Conservation (phyloP, 306 rosid genomes). For the Acacia acuminata region DNA sequence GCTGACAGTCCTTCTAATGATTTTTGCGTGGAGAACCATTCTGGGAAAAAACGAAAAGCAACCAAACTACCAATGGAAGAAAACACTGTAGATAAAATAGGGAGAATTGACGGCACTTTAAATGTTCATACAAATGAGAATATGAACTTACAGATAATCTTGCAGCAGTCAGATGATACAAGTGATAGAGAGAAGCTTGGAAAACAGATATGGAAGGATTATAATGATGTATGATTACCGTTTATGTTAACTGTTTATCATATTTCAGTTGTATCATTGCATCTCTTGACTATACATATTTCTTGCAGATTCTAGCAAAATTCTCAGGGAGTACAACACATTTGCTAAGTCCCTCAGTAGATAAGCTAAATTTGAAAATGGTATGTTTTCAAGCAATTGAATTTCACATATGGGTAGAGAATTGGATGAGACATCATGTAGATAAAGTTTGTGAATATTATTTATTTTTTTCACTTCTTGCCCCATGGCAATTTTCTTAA, state of each 20-base stretch:
- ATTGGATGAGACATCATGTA: constrained; percentile 17
- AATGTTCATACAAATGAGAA: constrained; percentile 43
- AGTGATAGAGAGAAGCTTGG: constrained; percentile 45
- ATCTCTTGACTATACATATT: constrained; percentile 23
- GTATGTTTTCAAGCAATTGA: constrained; percentile 41
- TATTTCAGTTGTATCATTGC: constrained; percentile 26
- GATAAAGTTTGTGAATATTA: constrained; percentile 14
- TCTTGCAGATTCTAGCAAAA: constrained; percentile 61
- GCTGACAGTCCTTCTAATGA: constrained; percentile 36
- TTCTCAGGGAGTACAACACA: constrained; percentile 51
- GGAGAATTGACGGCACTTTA: constrained; percentile 40
- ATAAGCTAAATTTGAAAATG: constrained; percentile 53
- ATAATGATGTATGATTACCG: constrained; percentile 63
- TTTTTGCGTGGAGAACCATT: constrained; percentile 41
- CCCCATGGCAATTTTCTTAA: constrained; percentile 5
- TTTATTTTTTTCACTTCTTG: constrained; percentile 12
- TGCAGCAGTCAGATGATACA: constrained; percentile 33
- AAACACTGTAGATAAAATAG: constrained; percentile 33
- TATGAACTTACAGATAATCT: constrained; percentile 33
- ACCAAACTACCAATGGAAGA: constrained; percentile 36
- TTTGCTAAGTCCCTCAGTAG: constrained; percentile 60
- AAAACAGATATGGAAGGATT: constrained; percentile 43
- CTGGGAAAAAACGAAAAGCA: constrained; percentile 65
- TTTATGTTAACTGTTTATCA: constrained; percentile 20
- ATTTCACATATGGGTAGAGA: constrained; percentile 18